Percentiles rank a stretch among this genome's conserved stretches.
Evolutionary conservation across 2,329 filamentous ascomycete species (phyloP).

Genomic region (Monosporascus sp.): DNA sequence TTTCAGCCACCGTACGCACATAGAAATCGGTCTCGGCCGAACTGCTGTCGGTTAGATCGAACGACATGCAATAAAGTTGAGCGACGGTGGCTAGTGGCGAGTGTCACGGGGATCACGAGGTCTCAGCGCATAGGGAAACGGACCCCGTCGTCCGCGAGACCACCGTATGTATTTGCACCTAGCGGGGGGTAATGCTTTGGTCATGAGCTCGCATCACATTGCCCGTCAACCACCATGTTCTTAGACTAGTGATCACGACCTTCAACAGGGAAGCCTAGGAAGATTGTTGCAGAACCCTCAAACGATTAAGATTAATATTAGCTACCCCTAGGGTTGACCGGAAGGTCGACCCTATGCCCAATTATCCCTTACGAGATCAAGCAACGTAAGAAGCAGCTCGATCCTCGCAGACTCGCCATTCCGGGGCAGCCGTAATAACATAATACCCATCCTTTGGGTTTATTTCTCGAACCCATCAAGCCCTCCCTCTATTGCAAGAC

Average conservation of each 20-base stretch:
- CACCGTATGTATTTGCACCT: too few species aligned
- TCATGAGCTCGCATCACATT: too few species aligned
- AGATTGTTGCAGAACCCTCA: not conserved
- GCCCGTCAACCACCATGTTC: too few species aligned
- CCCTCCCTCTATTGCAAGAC: not conserved
- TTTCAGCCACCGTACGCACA: too few species aligned
- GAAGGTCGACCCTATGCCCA: not conserved
- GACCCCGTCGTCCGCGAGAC: too few species aligned
- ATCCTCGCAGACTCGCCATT: not conserved
- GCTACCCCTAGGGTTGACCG: not conserved
- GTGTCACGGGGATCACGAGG: too few species aligned
- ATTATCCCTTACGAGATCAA: not conserved
- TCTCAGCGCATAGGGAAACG: too few species aligned
- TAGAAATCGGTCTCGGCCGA: too few species aligned
- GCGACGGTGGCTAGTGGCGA: too few species aligned
- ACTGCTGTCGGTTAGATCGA: too few species aligned
- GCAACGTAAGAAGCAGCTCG: not conserved
- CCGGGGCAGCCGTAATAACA: not conserved
- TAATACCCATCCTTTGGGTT: not conserved
- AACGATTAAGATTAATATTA: not conserved
- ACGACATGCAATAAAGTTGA: too few species aligned
- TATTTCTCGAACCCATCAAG: not conserved
- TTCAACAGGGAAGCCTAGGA: not conserved
- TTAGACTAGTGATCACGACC: not conserved
- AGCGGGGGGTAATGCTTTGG: too few species aligned